Evolutionary conservation across 1,284 basidiomycete species (phyloP).

Genomic region (Ceratobasidium sp.): DNA sequence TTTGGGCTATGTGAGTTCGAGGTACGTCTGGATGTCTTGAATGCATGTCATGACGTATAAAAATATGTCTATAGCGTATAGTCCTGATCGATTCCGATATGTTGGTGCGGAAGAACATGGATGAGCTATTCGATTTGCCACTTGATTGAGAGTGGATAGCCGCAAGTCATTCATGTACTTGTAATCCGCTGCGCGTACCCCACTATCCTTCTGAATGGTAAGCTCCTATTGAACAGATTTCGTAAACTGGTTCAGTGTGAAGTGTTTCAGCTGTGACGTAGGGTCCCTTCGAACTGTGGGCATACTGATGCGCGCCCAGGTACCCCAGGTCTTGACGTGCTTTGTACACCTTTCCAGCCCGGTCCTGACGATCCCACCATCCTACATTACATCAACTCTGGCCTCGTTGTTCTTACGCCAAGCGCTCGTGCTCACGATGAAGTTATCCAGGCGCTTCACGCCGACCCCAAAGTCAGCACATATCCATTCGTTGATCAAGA

Average conservation of each 20-base stretch:
- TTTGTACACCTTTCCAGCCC: conserved; percentile 58
- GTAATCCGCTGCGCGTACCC: conserved; percentile 86
- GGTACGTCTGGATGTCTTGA: conserved; percentile 61
- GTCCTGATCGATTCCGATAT: conserved; percentile 94
- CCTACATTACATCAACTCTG: conserved; percentile 83
- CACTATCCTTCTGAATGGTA: conserved; percentile 95
- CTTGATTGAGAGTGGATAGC: conserved; percentile 82
- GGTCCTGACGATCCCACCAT: conserved; percentile 56
- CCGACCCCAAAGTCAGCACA: conserved; percentile 73
- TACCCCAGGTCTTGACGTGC: conserved; percentile 72
- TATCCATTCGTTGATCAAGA: conserved; percentile 96
- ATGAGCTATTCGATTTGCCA: conserved; percentile 86
- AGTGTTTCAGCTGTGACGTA: too few relatives aligned
- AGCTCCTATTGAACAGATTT: conserved; percentile 53
- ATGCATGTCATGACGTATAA: too few relatives aligned
- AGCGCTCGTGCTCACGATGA: conserved; percentile 57
- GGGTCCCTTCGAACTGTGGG: too few relatives aligned
- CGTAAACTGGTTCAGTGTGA: conserved; percentile 69
- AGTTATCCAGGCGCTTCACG: conserved; percentile 70
- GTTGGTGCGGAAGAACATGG: conserved; percentile 90
- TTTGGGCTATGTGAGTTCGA: conserved; percentile 85
- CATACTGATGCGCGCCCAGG: conserved; percentile 67
- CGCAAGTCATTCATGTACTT: conserved; percentile 90
- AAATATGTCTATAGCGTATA: conserved; percentile 68
- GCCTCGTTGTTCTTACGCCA: conserved; percentile 89